Conservation (phyloP, 2,329 filamentous ascomycete genomes). For the Microthyrium microscopicum region DNA sequence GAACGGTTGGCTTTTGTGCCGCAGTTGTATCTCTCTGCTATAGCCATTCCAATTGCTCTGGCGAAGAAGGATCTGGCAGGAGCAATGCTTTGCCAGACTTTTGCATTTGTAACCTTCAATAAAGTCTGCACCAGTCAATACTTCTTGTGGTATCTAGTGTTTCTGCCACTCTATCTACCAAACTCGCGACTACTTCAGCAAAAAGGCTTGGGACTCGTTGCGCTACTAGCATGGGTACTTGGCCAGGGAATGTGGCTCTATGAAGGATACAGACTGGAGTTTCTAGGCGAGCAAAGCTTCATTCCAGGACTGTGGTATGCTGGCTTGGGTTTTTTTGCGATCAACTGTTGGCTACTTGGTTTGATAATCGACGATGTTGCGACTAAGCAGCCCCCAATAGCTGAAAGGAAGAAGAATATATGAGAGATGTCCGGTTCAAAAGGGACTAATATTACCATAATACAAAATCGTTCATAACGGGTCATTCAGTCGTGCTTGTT, state of each 20-base stretch:
- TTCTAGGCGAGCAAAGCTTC: constrained; percentile 64
- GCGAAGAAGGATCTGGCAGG: constrained; percentile 68
- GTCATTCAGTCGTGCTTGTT: constrained; percentile 6
- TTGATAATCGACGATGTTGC: constrained; percentile 56
- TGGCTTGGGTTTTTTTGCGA: constrained; percentile 61
- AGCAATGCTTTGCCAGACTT: constrained; percentile 86
- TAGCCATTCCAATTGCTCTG: constrained; percentile 58
- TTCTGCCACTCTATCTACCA: constrained; percentile 82
- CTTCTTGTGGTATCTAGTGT: constrained; percentile 94
- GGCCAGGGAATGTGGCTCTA: constrained; percentile 33
- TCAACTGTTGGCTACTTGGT: constrained; percentile 78
- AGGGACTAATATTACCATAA: no score
- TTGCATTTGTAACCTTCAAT: constrained; percentile 94
- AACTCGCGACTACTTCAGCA: constrained; percentile 51
- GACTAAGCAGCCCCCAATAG: background rate
- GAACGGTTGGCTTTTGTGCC: constrained; percentile 81
- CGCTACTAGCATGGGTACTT: constrained; percentile 55
- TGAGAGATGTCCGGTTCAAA: no score
- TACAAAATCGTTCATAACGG: no score
- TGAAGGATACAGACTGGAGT: constrained; percentile 33
- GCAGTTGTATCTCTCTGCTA: constrained; percentile 63
- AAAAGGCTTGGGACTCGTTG: constrained; percentile 44
- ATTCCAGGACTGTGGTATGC: constrained; percentile 67
- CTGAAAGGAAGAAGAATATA: background rate
- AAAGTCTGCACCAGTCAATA: constrained; percentile 99